Evolutionary conservation across 2,329 filamentous ascomycete species (phyloP).

Genomic region (Albifimbria verrucaria): DNA sequence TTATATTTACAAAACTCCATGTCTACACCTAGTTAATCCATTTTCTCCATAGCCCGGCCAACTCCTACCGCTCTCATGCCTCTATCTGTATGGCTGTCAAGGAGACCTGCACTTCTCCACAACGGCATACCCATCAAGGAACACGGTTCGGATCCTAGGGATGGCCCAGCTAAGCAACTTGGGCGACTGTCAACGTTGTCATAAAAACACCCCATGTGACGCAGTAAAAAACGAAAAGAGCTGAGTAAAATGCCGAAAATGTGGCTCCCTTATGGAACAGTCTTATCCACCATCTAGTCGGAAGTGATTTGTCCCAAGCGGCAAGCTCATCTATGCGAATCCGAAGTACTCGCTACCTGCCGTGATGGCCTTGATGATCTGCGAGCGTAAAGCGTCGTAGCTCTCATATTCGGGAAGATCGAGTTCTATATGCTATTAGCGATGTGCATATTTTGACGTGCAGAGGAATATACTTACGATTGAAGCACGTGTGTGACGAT

Average conservation of each 20-base stretch:
- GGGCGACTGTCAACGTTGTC: not conserved
- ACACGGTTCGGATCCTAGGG: not conserved
- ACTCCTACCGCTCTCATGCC: too few species aligned
- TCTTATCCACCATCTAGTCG: too few species aligned
- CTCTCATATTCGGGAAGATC: constrained; percentile 97
- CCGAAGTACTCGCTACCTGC: constrained; percentile 96
- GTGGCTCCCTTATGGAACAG: too few species aligned
- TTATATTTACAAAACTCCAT: not conserved
- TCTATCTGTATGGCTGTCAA: too few species aligned
- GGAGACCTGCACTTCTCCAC: constrained; percentile 18
- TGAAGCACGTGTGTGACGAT: constrained; percentile 98
- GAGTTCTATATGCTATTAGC: constrained; percentile 64
- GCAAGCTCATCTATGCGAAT: constrained; percentile 65
- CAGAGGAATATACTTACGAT: constrained; percentile 68
- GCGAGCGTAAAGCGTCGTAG: constrained; percentile 84
- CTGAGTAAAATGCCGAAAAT: too few species aligned
- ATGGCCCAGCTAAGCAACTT: not conserved
- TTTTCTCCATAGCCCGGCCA: not conserved
- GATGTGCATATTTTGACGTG: constrained; percentile 31
- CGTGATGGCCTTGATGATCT: constrained; percentile 94
- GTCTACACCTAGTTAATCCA: not conserved
- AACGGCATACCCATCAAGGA: not conserved
- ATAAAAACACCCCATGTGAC: too few species aligned
- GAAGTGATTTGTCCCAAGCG: not conserved
- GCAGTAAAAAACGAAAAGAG: too few species aligned